phyloP scores from a whole-genome alignment of 1,284 basidiomycete species.

The Sporisorium graminicola region DNA sequence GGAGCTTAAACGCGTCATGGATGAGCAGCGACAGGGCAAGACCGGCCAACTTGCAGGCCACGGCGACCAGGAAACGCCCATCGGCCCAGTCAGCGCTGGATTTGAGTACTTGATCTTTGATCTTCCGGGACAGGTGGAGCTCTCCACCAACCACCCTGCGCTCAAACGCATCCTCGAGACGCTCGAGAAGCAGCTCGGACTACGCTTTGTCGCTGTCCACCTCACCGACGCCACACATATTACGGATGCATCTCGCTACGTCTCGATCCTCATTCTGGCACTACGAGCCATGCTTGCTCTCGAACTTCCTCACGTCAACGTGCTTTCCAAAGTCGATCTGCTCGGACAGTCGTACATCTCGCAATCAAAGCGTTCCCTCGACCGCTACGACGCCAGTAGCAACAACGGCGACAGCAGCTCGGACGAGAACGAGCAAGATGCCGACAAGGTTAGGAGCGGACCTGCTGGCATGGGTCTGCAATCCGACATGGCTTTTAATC shows the following conservation, averaged over 20 bases:
- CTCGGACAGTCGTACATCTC: slow-evolving; percentile 71
- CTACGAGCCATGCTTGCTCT: slow-evolving; percentile 97
- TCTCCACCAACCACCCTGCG: slow-evolving; percentile 87
- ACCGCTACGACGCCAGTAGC: slow-evolving; percentile 23
- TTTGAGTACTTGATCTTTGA: slow-evolving; percentile 89
- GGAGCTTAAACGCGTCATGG: slow-evolving; percentile 73
- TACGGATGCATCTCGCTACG: slow-evolving; percentile 93
- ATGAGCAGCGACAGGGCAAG: slow-evolving; percentile 46
- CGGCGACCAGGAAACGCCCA: slow-evolving; percentile 20
- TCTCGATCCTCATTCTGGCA: slow-evolving; percentile 90
- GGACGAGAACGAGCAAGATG: slow-evolving; percentile 8
- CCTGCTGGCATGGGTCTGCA: slow-evolving; percentile 24
- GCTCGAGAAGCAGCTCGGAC: slow-evolving; percentile 79
- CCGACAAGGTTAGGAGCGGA: background rate
- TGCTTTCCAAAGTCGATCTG: slow-evolving; percentile 94
- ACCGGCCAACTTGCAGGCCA: slow-evolving; percentile 28
- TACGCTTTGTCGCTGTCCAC: slow-evolving; percentile 90
- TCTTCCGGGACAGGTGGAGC: slow-evolving; percentile 95
- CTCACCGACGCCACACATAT: slow-evolving; percentile 97
- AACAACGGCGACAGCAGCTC: slow-evolving; percentile 24
- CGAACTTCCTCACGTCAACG: slow-evolving; percentile 96
- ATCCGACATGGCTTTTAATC: slow-evolving; percentile 80
- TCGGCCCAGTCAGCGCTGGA: slow-evolving; percentile 60
- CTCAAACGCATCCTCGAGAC: slow-evolving; percentile 78
- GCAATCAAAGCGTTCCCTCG: slow-evolving; percentile 25